A percentile compares a stretch with the other conserved stretches of the same genome.
Evolutionary conservation across 805 yeast species (phyloP).

Genomic region (Starmerella geochares): DNA sequence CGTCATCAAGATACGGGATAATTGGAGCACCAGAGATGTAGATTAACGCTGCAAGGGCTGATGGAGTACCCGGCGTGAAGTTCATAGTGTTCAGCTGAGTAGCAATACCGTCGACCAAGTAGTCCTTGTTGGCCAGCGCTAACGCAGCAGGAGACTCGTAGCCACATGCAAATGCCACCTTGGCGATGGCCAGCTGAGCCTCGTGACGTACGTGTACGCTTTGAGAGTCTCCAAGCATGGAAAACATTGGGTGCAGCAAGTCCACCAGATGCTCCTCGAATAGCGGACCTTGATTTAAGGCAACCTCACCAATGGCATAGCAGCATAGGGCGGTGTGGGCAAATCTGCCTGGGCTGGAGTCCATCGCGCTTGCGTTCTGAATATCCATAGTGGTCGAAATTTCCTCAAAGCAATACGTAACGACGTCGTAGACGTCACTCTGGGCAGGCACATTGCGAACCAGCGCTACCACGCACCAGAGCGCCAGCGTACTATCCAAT

Average conservation of each 20-base stretch:
- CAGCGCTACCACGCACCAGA: slow-evolving; percentile 20
- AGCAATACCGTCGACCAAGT: slow-evolving; percentile 70
- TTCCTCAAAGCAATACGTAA: slow-evolving; percentile 18
- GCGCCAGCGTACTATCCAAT: slow-evolving; percentile 8
- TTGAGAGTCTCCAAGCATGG: slow-evolving; percentile 50
- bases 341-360: not conserved
- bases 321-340: slow-evolving; percentile 18
- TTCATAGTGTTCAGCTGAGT: slow-evolving; percentile 56
- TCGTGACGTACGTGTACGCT: slow-evolving; percentile 38
- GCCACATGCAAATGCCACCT: slow-evolving; percentile 45
- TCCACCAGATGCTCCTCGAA: slow-evolving; percentile 57
- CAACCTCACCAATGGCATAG: slow-evolving; percentile 21
- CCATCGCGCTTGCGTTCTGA: not conserved
- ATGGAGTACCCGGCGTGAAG: slow-evolving; percentile 63
- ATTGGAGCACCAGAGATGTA: slow-evolving; percentile 60
- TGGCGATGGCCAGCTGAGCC: slow-evolving; percentile 44
- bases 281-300: slow-evolving; percentile 23
- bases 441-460: slow-evolving; percentile 9
- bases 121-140: slow-evolving; percentile 63
- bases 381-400: slow-evolving; percentile 10
- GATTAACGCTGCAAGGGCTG: slow-evolving; percentile 58
- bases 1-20: slow-evolving; percentile 57
- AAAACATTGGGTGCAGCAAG: slow-evolving; percentile 60
- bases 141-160: slow-evolving; percentile 43
- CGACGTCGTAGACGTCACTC: slow-evolving; percentile 16